Conservation (phyloP, 345 rosid species). For the Camelina laxa region DNA sequence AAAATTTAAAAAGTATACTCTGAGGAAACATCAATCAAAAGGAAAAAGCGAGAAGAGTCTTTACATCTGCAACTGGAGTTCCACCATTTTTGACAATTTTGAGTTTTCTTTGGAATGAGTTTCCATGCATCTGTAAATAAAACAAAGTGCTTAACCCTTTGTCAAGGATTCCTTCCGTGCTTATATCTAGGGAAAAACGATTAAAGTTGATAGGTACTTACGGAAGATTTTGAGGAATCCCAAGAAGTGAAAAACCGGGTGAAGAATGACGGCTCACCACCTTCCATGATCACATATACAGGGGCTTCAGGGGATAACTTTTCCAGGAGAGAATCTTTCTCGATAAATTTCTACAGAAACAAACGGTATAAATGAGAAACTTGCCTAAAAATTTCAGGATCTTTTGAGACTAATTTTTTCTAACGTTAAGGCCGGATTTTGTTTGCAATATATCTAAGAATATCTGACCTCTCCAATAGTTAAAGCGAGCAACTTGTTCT, state of each 20-base stretch:
- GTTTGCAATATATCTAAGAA: background rate
- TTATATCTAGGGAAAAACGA: background rate
- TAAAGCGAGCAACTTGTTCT: slow-evolving; percentile 69
- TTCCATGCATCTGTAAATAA: slow-evolving; percentile 85
- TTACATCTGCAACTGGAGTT: slow-evolving; percentile 75
- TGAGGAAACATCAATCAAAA: background rate
- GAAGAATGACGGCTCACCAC: slow-evolving; percentile 92
- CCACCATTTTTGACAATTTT: slow-evolving; percentile 79
- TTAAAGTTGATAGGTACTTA: slow-evolving; percentile 47
- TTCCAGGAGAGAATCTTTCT: slow-evolving; percentile 76
- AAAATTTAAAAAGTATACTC: slow-evolving; percentile 8
- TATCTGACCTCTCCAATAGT: slow-evolving; percentile 81
- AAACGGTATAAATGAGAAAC: slow-evolving; percentile 28
- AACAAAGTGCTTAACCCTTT: slow-evolving; percentile 18
- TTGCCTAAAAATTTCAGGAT: slow-evolving; percentile 8
- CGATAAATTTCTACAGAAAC: slow-evolving; percentile 73
- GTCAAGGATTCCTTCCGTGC: slow-evolving; percentile 3
- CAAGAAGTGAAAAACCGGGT: slow-evolving; percentile 83
- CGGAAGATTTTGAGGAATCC: slow-evolving; percentile 82
- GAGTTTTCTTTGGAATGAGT: slow-evolving; percentile 95
- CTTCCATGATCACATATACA: slow-evolving; percentile 78
- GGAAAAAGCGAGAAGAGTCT: slow-evolving; percentile 28
- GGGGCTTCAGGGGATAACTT: slow-evolving; percentile 78
- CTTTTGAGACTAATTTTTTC: background rate
- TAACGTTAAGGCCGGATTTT: background rate